Evolutionary conservation across 495 filamentous ascomycete genomes (phyloP).

Genomic region (Penicillium cinerascens): DNA sequence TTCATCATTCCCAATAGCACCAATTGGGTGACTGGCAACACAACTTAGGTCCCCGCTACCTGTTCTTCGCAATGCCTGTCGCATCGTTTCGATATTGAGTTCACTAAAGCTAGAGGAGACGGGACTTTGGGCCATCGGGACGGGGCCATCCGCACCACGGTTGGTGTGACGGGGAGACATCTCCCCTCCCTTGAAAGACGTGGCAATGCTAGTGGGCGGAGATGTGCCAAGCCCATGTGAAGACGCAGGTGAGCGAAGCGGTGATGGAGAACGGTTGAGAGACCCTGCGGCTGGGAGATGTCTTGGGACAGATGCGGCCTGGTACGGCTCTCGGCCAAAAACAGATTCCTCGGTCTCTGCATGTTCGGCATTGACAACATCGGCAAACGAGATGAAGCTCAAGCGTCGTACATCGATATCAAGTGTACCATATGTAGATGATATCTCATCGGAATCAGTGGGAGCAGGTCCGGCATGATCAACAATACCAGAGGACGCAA

Average conservation of each 20-base stretch:
- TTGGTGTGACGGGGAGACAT: constrained; percentile 48
- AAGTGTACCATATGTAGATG: constrained; percentile 43
- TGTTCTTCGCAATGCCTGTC: constrained; percentile 68
- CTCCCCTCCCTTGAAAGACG: constrained; percentile 63
- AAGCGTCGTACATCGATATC: constrained; percentile 78
- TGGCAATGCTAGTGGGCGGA: constrained; percentile 64
- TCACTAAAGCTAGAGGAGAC: constrained; percentile 53
- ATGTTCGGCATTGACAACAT: constrained; percentile 90
- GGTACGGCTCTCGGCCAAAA: constrained; percentile 53
- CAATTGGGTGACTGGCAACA: constrained; percentile 57
- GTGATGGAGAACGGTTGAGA: constrained; percentile 67
- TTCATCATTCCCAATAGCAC: constrained; percentile 48
- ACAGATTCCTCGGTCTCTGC: constrained; percentile 32
- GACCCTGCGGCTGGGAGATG: constrained; percentile 46
- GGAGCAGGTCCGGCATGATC: constrained; percentile 55
- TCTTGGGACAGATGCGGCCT: constrained; percentile 40
- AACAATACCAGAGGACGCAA: constrained; percentile 28
- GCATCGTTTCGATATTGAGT: constrained; percentile 85
- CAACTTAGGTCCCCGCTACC: constrained; percentile 74
- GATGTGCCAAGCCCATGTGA: constrained; percentile 59
- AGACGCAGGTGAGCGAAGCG: constrained; percentile 66
- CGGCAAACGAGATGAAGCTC: constrained; percentile 91
- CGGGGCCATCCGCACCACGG: constrained; percentile 22
- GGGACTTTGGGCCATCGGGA: constrained; percentile 37
- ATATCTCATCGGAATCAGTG: constrained; percentile 60